Evolutionary conservation across 331 rosid species (phyloP).

Genomic region (Cydonia oblonga): DNA sequence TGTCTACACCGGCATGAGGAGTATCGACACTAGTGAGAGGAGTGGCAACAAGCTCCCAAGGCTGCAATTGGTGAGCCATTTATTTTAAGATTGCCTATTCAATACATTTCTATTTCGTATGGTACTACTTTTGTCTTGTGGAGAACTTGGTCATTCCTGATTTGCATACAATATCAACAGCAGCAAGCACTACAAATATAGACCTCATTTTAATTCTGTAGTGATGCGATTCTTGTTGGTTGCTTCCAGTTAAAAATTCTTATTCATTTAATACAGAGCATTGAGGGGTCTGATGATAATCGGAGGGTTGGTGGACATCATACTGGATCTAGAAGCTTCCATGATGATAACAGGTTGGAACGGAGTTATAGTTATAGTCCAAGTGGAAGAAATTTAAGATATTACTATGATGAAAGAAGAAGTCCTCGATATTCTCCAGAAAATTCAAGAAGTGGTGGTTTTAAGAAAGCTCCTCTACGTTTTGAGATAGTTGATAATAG

Average conservation of each 20-base stretch:
- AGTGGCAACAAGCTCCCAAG: constrained; percentile 26
- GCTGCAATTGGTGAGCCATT: constrained; percentile 47
- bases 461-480: constrained; percentile 30
- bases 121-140: not conserved
- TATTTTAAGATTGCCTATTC: not conserved
- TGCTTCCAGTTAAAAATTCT: constrained; percentile 5
- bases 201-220: not conserved
- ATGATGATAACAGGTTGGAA: constrained; percentile 7
- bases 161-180: not conserved
- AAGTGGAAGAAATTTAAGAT: constrained; percentile 24
- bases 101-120: not conserved
- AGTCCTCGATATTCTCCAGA: constrained; percentile 49
- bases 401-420: constrained; percentile 53
- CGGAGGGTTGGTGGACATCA: constrained; percentile 20
- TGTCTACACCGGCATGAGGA: constrained; percentile 43
- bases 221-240: not conserved
- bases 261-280: constrained; percentile 27
- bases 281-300: constrained; percentile 34
- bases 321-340: constrained; percentile 25
- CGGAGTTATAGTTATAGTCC: constrained; percentile 23
- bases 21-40: constrained; percentile 44
- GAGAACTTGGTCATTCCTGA: not conserved
- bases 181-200: not conserved
- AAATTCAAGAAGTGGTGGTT: constrained; percentile 31
- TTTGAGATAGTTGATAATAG: constrained; percentile 87